phyloP scores from a whole-genome alignment of 1,284 basidiomycete species.

The Rhodotorula sp. region DNA sequence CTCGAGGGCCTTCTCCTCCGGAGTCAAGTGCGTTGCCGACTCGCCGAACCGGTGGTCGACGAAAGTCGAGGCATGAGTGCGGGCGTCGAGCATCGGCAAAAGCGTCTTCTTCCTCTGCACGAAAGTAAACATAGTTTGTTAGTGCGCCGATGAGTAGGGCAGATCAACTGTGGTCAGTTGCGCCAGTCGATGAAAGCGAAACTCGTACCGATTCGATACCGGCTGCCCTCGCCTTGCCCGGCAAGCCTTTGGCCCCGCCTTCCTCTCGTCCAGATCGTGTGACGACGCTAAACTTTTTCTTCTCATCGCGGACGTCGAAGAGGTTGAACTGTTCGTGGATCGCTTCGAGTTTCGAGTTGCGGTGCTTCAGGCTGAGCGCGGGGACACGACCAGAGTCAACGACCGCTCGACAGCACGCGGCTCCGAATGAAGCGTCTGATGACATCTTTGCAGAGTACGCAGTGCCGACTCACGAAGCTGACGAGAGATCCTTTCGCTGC shows the following conservation, averaged over 20 bases:
- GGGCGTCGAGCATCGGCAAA: constrained; percentile 73
- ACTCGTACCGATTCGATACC: constrained; percentile 79
- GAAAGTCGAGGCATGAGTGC: constrained; percentile 81
- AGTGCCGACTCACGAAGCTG: constrained; percentile 31
- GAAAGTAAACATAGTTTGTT: neutral
- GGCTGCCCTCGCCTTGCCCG: constrained; percentile 81
- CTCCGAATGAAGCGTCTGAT: neutral
- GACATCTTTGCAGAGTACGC: no score
- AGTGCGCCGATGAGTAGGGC: neutral
- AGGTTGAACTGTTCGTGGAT: constrained; percentile 86
- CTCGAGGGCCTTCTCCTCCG: constrained; percentile 96
- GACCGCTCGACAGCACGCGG: neutral
- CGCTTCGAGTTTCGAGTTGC: constrained; percentile 64
- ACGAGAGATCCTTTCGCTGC: constrained; percentile 48
- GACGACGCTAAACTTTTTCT: constrained; percentile 50
- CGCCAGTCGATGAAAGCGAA: neutral
- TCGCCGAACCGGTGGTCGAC: constrained; percentile 96
- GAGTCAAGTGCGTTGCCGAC: constrained; percentile 81
- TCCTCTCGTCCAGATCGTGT: constrained; percentile 72
- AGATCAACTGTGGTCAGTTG: neutral
- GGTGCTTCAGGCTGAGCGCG: constrained; percentile 23
- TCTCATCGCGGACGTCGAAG: constrained; percentile 88
- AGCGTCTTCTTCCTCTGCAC: constrained; percentile 61
- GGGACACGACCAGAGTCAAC: neutral
- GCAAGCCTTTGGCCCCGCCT: constrained; percentile 75